phyloP scores from a whole-genome alignment of 805 yeast species.

The Lachancea mirantina region DNA sequence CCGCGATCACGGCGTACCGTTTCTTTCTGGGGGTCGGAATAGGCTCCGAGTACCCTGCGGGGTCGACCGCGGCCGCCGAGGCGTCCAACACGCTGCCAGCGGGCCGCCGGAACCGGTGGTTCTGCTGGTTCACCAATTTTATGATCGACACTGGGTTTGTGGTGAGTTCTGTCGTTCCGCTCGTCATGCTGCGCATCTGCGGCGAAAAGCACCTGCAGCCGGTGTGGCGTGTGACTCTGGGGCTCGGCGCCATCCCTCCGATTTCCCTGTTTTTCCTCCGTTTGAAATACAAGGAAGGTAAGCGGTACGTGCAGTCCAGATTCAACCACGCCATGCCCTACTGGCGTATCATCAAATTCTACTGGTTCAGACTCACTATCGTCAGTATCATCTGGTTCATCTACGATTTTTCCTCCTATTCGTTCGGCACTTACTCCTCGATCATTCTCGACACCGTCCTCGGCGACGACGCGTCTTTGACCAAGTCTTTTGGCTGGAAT shows the following conservation, averaged over 20 bases:
- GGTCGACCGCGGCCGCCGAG: constrained; percentile 90
- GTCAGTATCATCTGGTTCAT: constrained; percentile 83
- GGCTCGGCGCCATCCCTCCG: constrained; percentile 87
- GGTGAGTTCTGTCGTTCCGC: constrained; percentile 73
- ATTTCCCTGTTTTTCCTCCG: constrained; percentile 69
- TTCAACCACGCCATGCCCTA: constrained; percentile 65
- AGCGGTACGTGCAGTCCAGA: constrained; percentile 60
- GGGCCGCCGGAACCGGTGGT: constrained; percentile 85
- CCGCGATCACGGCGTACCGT: constrained; percentile 77
- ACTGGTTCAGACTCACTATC: constrained; percentile 70
- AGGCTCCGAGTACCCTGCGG: constrained; percentile 93
- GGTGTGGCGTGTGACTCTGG: constrained; percentile 89
- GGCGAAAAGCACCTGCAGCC: constrained; percentile 60
- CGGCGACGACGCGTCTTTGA: constrained; percentile 51
- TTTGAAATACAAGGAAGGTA: constrained; percentile 65
- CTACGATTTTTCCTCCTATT: constrained; percentile 82
- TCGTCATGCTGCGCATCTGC: constrained; percentile 81
- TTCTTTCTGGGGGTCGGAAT: constrained; percentile 86
- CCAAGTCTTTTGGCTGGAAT: constrained; percentile 85
- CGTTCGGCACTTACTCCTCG: constrained; percentile 79
- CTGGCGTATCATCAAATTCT: constrained; percentile 61
- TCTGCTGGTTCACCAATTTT: constrained; percentile 79
- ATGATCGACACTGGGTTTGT: constrained; percentile 89
- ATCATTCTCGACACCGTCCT: constrained; percentile 55
- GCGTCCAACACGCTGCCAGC: constrained; percentile 70